phyloP scores from a whole-genome alignment of 2,329 filamentous ascomycete genomes.

The Orbilia ellipsospora region DNA sequence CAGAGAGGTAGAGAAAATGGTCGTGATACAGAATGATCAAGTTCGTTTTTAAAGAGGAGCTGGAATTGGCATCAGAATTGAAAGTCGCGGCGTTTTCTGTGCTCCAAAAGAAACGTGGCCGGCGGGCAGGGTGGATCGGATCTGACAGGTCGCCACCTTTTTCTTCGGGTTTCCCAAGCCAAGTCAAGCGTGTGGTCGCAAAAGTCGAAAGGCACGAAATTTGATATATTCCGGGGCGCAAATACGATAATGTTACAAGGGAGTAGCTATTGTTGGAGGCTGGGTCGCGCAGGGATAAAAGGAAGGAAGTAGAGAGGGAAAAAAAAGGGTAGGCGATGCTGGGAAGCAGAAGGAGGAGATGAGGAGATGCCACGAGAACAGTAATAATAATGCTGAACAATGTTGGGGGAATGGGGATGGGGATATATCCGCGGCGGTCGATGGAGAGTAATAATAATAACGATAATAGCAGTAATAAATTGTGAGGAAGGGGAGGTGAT shows the following conservation, averaged over 20 bases:
- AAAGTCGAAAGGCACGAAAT: background rate
- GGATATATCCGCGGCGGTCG: background rate
- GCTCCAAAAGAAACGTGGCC: constrained; percentile 32
- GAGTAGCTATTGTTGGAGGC: too few relatives aligned
- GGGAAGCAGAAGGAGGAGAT: too few relatives aligned
- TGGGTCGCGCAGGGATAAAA: too few relatives aligned
- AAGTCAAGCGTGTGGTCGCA: too few relatives aligned
- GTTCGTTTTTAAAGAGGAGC: constrained; percentile 25
- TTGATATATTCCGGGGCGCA: constrained; percentile 3
- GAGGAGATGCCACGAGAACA: too few relatives aligned
- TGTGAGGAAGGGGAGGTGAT: constrained; percentile 34
- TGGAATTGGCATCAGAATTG: constrained; percentile 40
- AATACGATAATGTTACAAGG: too few relatives aligned
- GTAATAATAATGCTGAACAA: too few relatives aligned
- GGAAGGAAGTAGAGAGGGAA: too few relatives aligned
- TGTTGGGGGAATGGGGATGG: background rate
- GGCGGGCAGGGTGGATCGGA: constrained; percentile 13
- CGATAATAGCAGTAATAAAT: background rate
- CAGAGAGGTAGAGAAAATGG: constrained; percentile 7
- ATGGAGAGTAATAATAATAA: background rate
- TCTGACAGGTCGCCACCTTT: background rate
- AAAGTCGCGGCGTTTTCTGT: constrained; percentile 11
- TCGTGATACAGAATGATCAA: background rate
- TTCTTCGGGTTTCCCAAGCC: too few relatives aligned
- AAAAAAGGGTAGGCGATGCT: too few relatives aligned